Conservation (phyloP, 1,139 yeast genomes). For the Geotrichum histeridarum region DNA sequence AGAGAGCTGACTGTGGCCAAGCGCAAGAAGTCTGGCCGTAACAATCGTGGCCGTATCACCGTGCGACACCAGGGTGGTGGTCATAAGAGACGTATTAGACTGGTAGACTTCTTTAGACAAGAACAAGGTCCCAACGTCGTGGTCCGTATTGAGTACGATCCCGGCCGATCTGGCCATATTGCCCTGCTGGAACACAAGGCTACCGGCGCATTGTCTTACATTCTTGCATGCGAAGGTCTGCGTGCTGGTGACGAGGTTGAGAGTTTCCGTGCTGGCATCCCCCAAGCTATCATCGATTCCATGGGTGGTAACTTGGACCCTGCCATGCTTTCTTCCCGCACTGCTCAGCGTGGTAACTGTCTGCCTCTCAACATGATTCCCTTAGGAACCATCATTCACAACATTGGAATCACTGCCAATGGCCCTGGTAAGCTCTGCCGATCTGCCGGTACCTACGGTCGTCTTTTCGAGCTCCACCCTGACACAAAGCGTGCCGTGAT, state of each 20-base stretch:
- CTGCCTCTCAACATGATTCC: constrained; percentile 89
- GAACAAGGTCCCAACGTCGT: constrained; percentile 73
- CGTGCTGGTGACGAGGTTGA: constrained; percentile 90
- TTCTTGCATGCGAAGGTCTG: constrained; percentile 86
- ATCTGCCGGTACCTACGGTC: constrained; percentile 92
- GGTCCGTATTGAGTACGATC: constrained; percentile 89
- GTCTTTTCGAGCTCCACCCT: constrained; percentile 74
- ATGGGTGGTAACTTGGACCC: constrained; percentile 88
- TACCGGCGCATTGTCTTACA: constrained; percentile 65
- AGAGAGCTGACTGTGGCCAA: constrained; percentile 69
- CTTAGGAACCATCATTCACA: constrained; percentile 84
- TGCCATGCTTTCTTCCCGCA: constrained; percentile 80
- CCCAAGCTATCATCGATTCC: constrained; percentile 65
- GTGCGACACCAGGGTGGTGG: constrained; percentile 98
- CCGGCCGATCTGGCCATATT: constrained; percentile 89
- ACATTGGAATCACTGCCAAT: constrained; percentile 65
- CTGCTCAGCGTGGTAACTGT: constrained; percentile 92
- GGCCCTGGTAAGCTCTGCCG: constrained; percentile 93
- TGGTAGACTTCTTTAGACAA: constrained; percentile 69
- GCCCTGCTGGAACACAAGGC: constrained; percentile 69
- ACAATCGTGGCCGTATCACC: constrained; percentile 80
- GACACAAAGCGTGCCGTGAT: constrained; percentile 69
- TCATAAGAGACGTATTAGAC: constrained; percentile 78
- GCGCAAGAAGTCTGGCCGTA: constrained; percentile 81
- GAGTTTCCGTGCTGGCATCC: constrained; percentile 82